Base-by-base conservation (phyloP, 805 yeast genomes). In the Lipomyces starkeyi region DNA sequence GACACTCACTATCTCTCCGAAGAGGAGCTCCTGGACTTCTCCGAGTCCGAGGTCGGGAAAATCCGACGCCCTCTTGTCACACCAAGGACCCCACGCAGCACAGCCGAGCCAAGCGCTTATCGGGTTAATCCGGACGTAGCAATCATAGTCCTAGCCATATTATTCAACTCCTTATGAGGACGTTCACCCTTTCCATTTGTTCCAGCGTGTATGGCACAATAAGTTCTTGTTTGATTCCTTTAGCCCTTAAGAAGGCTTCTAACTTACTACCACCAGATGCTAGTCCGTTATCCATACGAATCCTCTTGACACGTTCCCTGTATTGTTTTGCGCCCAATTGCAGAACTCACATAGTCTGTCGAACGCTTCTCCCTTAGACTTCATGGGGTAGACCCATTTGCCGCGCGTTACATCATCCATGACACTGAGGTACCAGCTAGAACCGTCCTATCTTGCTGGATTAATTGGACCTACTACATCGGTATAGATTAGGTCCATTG, bases 181-280 rank as follows among this genome's bases (percentile, higher is more conserved):
- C n/a, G 29, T 13, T 52, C 55, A 7, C 29, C 29, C 17, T 52
- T 52, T 8, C 55, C 29, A 20, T 52, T 13, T 52, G 55, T 7
- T 52, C 29, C 17, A 25, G 32, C 55, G 32, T 52, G 1, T 52
- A 52, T 52, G 55, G 55, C 55, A 52, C 55, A 52, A 32, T 52
- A 52, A 22, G 55, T 52, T 52, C 55, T 20, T 20, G 55, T 27
- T 22, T 2, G 14, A 52, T 20, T 27, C 55, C 55, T 52, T 52
- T 52, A 20, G 55, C 55, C 29, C 20, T 52, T 3, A 52, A n/a
- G 55, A 52, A 22, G 17, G 27, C 55, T 2, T 20, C 32, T 52
- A 52, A 52, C 55, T 27, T 52, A 52, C 55, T 52, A 32, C 55
- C 55, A 20, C 55, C 55, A 52, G 20, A 52, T 27, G 20, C 55